Conservation (phyloP, 148 eudicot genomes). For the Silene uniflora region DNA sequence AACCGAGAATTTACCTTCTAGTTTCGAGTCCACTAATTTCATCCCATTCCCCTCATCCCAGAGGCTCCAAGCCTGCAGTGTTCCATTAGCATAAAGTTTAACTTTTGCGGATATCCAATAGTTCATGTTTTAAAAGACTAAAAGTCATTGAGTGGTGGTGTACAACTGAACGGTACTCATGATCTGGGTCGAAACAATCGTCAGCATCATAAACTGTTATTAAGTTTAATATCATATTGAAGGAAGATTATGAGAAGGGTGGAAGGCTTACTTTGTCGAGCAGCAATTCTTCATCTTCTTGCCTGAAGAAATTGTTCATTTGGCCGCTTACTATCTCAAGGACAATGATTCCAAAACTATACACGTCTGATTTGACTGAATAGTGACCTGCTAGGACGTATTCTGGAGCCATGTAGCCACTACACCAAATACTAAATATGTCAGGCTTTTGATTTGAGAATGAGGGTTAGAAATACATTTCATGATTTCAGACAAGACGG, state of each 20-base stretch:
- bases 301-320: slow-evolving; percentile 27
- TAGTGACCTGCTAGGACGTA: slow-evolving; percentile 32
- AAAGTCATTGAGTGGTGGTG: too few species aligned
- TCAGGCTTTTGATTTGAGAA: background rate
- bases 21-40: slow-evolving; percentile 20
- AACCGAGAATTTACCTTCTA: slow-evolving; percentile 9
- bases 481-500: too few species aligned
- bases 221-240: background rate
- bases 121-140: too few species aligned
- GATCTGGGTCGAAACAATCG: background rate
- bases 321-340: slow-evolving; percentile 34
- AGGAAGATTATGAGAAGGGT: background rate
- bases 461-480: too few species aligned
- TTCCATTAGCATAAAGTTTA: background rate
- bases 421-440: slow-evolving; percentile 16
- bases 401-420: slow-evolving; percentile 40
- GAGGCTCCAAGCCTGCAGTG: slow-evolving; percentile 32
- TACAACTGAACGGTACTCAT: too few species aligned
- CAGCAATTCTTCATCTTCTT: slow-evolving; percentile 22
- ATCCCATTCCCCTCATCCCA: slow-evolving; percentile 25
- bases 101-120: background rate
- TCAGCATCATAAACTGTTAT: background rate
- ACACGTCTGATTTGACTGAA: slow-evolving; percentile 37
- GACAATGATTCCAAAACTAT: slow-evolving; percentile 37
- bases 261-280: slow-evolving; percentile 27